Evolutionary conservation across 202 grass and related monocot genomes (phyloP).

Genomic region (Dendrocalamus latiflorus): DNA sequence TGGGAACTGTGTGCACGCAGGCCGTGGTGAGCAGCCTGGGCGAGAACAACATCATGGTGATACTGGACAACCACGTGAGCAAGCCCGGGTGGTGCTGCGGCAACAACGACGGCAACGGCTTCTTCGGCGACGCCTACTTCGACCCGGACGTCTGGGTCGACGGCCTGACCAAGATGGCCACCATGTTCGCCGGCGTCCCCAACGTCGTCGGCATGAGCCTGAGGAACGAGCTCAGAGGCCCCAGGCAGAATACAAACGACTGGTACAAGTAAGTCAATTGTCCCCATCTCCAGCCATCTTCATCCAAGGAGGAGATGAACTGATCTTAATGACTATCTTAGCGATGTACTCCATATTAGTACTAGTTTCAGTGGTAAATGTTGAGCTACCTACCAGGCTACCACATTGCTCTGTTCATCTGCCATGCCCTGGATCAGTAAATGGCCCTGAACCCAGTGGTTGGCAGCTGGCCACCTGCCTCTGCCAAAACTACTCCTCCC

Average conservation of each 20-base stretch:
- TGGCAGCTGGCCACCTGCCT: slow-evolving; percentile 11
- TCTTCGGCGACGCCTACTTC: slow-evolving; percentile 85
- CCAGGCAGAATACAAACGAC: slow-evolving; percentile 68
- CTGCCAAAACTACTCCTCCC: neutral
- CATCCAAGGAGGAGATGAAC: neutral
- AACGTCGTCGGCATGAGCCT: slow-evolving; percentile 92
- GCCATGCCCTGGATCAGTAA: slow-evolving; percentile 17
- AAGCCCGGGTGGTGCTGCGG: slow-evolving; percentile 92
- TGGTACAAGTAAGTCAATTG: slow-evolving; percentile 62
- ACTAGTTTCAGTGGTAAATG: neutral
- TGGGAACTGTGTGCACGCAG: slow-evolving; percentile 17
- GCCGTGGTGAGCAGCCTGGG: slow-evolving; percentile 66
- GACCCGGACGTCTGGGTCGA: slow-evolving; percentile 64
- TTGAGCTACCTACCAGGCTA: neutral
- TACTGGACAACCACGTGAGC: slow-evolving; percentile 95
- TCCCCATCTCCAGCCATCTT: neutral
- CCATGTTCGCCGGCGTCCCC: slow-evolving; percentile 52
- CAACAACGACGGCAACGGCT: slow-evolving; percentile 63
- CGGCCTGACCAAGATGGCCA: slow-evolving; percentile 70
- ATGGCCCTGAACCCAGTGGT: neutral
- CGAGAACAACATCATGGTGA: slow-evolving; percentile 76
- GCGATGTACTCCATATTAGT: too few relatives aligned
- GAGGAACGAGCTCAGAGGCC: slow-evolving; percentile 78
- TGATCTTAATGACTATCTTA: neutral
- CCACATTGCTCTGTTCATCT: neutral